These are phyloP conservation scores for Ustilago cynodontis DNA, from an alignment of 1,284 basidiomycete species.

Conservation along the genomic window DNA sequence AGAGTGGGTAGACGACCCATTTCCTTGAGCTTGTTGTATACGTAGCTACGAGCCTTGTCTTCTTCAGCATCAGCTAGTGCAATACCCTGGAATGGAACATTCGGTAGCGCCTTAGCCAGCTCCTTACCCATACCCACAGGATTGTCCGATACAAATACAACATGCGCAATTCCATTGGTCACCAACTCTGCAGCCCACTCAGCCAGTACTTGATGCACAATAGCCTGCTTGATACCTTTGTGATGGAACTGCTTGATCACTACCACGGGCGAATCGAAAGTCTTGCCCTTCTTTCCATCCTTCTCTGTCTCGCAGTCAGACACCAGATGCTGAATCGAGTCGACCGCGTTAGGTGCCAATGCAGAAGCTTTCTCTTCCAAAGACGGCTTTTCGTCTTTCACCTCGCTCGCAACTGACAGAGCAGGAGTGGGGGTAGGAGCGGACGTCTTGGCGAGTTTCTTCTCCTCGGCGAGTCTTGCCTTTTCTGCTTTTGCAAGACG, in stretches of 20 bases:
- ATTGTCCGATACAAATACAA: conserved; percentile 90
- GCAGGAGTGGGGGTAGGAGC: conserved; percentile 18
- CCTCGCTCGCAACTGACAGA: neutral
- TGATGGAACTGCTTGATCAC: conserved; percentile 65
- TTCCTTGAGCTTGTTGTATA: conserved; percentile 82
- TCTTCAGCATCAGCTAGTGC: conserved; percentile 80
- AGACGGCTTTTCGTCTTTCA: conserved; percentile 16
- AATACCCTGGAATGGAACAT: conserved; percentile 79
- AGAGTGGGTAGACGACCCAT: conserved; percentile 70
- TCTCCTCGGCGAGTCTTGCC: conserved; percentile 39
- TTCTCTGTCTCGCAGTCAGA: conserved; percentile 4
- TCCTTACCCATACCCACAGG: conserved; percentile 83
- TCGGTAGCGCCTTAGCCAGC: conserved; percentile 86
- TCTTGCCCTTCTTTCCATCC: conserved; percentile 24
- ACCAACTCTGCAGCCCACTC: conserved; percentile 83
- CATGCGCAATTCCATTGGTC: conserved; percentile 81
- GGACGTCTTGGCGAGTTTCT: conserved; percentile 24
- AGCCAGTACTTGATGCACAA: conserved; percentile 81
- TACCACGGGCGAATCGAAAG: conserved; percentile 53
- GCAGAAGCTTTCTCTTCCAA: conserved; percentile 39
- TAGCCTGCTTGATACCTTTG: conserved; percentile 74
- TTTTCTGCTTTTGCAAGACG: conserved; percentile 51
- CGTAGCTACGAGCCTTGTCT: conserved; percentile 81
- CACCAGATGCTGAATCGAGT: conserved; percentile 30
- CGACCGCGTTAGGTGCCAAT: conserved; percentile 27